phyloP scores from a whole-genome alignment of 306 rosid species.

The Gleditsia sinensis region DNA sequence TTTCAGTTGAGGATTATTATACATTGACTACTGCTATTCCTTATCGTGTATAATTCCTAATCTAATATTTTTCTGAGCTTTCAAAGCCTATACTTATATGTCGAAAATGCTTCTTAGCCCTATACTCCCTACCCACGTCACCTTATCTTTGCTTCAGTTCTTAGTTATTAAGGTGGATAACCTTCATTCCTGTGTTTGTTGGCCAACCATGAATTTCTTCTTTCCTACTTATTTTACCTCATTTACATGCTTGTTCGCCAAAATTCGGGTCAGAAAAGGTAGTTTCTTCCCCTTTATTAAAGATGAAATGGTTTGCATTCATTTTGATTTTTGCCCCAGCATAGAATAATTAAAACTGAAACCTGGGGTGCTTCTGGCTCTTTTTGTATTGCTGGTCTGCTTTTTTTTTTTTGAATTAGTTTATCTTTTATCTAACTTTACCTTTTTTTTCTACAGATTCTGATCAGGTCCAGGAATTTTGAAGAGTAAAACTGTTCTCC shows the following conservation, averaged over 20 bases:
- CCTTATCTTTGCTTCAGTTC: slow-evolving; percentile 25
- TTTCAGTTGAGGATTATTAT: slow-evolving; percentile 36
- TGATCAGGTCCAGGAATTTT: slow-evolving; percentile 30
- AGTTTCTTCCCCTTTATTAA: slow-evolving; percentile 9
- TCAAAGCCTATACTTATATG: not conserved
- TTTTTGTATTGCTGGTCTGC: slow-evolving; percentile 39
- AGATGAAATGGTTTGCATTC: slow-evolving; percentile 25
- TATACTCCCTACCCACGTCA: slow-evolving; percentile 17
- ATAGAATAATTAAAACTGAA: slow-evolving; percentile 26
- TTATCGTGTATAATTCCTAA: slow-evolving; percentile 13
- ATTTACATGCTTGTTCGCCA: not conserved
- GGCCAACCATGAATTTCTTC: slow-evolving; percentile 45
- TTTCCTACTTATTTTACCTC: slow-evolving; percentile 28
- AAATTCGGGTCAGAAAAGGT: slow-evolving; percentile 24
- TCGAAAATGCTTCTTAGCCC: slow-evolving; percentile 16
- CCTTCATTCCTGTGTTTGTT: slow-evolving; percentile 46
- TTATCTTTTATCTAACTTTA: slow-evolving; percentile 1
- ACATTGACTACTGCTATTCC: slow-evolving; percentile 9
- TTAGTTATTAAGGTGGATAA: slow-evolving; percentile 23
- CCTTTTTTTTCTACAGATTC: not conserved
- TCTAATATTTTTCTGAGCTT: not conserved
- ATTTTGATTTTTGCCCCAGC: not conserved
- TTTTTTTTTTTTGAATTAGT: not conserved
- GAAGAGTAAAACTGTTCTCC: slow-evolving; percentile 21
- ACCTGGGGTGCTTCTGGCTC: slow-evolving; percentile 8